These are phyloP conservation scores for Ophiosphaerella herpotricha DNA, from an alignment of 2,329 filamentous ascomycete species.

Conservation along the genomic window DNA sequence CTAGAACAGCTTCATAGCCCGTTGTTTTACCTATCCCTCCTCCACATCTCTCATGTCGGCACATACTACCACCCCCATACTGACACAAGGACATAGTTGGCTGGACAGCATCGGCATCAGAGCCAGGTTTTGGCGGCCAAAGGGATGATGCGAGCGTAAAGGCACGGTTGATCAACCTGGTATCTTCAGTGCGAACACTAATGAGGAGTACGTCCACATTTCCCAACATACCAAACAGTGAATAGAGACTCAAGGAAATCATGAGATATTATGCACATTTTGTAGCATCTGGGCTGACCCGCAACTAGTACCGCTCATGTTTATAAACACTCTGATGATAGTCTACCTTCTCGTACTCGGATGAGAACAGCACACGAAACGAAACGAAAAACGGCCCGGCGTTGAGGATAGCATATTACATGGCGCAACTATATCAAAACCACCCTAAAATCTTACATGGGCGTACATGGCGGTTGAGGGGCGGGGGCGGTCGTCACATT, in stretches of 20 bases:
- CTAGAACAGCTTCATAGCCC: neutral
- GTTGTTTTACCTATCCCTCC: neutral
- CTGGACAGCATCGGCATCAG: conserved; percentile 68
- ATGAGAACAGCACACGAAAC: conserved; percentile 23
- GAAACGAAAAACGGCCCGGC: conserved; percentile 1
- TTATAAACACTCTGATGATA: conserved; percentile 47
- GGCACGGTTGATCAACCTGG: conserved; percentile 84
- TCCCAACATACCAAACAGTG: neutral
- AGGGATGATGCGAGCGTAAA: conserved; percentile 78
- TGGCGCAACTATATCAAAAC: neutral
- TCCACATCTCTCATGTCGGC: neutral
- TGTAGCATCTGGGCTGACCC: conserved; percentile 11
- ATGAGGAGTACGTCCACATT: conserved; percentile 78
- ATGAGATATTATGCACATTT: neutral
- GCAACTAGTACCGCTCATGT: conserved; percentile 44
- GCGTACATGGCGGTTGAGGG: too few species aligned
- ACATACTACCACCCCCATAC: conserved; percentile 1
- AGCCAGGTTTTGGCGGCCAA: conserved; percentile 77
- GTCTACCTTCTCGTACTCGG: conserved; percentile 44
- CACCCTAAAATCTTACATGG: neutral
- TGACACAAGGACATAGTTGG: conserved; percentile 64
- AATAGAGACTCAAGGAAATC: too few species aligned
- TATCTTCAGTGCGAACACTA: conserved; percentile 85
- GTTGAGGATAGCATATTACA: conserved; percentile 5
- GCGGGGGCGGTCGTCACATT: too few species aligned